Evolutionary conservation across 129 eudicot species (phyloP), one percentile per base, ranked within the genome.

Genomic region (Escallonia herrerae): DNA sequence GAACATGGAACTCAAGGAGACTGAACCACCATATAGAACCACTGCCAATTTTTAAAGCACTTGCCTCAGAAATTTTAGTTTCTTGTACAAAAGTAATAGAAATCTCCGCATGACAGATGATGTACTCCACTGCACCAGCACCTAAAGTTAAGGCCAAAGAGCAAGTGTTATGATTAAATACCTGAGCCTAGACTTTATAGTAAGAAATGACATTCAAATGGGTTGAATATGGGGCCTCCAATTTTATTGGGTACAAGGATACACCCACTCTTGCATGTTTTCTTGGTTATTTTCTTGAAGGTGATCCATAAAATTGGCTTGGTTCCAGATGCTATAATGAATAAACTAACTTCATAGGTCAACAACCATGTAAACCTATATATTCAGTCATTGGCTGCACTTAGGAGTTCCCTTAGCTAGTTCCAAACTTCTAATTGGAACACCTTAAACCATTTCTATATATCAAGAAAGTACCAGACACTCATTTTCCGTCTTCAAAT

Each of bases 101-200:
- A 65, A 93, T 70, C 67, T 85, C 91, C 1, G 95, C 98, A 45
- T 93, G 98, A 59, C 89, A 85, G 60, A 93, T 78, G 43, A 93
- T 88, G 63, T 81, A 88, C 57, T 88, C 88, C 22, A 93, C 91
- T 6, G 96, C 98, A 70, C 87, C 95, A 65, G 96, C 80, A 73
- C 98, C 97, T 91, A 57, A 59, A 57, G 51, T 41, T 62, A 70
- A 8, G 50, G 44, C 8, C 56, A 40, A 66, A 64, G 13, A n/a
- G n/a, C 42, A 68, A 48, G 41, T 40, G 5, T 49, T 60, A 55
- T 13, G 37, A 46, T 53, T 38, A 15, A 58, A 69, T 38, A 41
- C 5, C 12, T 58, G 39, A 65, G 58, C 59, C 8, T 13, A 6
- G 59, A 22, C 41, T 12, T 3, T 46, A 64, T 44, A 43, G 13